Base-by-base conservation (phyloP, 2,329 filamentous ascomycete species). In the Aspergillus intermedius region DNA sequence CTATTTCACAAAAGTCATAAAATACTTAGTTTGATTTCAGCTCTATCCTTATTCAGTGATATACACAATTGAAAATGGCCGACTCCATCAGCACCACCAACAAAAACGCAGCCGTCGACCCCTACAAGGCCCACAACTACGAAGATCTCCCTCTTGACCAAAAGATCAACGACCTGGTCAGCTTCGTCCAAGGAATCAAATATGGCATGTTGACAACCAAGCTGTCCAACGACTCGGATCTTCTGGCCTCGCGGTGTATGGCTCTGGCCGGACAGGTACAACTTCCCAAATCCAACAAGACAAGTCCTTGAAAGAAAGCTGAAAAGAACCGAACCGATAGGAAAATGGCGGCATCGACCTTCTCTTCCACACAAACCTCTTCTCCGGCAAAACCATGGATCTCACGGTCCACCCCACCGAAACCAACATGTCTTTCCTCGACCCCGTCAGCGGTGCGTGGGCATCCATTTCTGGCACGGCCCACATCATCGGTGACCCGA, bases 121-220 rank as follows among this genome's bases (percentile, higher is more conserved):
- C 88, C 2, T 95, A 94, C 76, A 89, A 82, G 64, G 82, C 86
- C 51, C 81, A 84, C 71, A 90, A 87, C 72, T 75, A 82, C 49
- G 78, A 89, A 60, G 88, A 95, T 42, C 73, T 80, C 57, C 75
- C 82, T 3, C 70, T 89, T 30, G 79, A 87, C 58, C 79, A 88
- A 54, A 95, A 94, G 74, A 76, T 94, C 54, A 78, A 86, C 50
- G 87, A 87, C 51, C 78, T 95, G 35, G 74, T 77, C 59, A 72
- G 75, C 12, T 95, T 95, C 68, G 79, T 88, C 63, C 77, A 80
- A 34, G 76, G 77, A 53, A 80, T 78, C 74, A 95, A 94, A 72
- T 94, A 89, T 65, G 87, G 86, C 68, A 88, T 95, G 85, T 83
- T 95, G 82, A 93, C 89, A 7, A 94, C 90, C 19, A 78, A 83